Base-by-base conservation (phyloP, 2,329 filamentous ascomycete genomes). In the Fusarium kyushuense region DNA sequence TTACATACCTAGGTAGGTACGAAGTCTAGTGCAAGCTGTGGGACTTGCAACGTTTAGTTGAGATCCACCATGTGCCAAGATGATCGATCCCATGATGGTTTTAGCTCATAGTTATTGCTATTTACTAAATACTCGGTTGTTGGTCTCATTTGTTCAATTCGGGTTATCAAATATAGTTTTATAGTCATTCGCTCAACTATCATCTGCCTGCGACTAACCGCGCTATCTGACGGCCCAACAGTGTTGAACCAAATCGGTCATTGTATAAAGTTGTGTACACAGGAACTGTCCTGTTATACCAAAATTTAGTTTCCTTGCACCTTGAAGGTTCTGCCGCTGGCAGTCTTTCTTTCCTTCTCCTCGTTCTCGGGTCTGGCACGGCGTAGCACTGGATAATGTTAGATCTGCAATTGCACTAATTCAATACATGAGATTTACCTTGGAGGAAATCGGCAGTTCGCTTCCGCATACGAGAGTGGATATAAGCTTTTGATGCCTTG, bases 401-500 rank as follows among this genome's bases (percentile, higher is more conserved):
- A 72, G 86, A 71, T 72, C 29, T 27, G 29, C 29, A 27, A 12
- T 23, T 14, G 43, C 5, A 19, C 2, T 5, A 16, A 12, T 14
- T 21, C 9, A n/a, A n/a, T n/a, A 13, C 11, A 29, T 8, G n/a
- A 27, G 33, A 73, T 85, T 78, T 84, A 95, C 93, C 93, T 87
- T 99, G 96, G 59, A 99, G 89, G 84, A 99, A 99, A 80, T 99
- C 96, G 49, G 96, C 96, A 12, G 96, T 99, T 79, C 96, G 89
- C 84, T 95, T 93, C 78, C 96, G 90, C 96, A 99, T 99, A 76
- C 96, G 89, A 33, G 94, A 96, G 86, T 99, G 96, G 71, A 99
- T 99, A 77, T 97, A 99, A 54, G 96, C 96, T 86, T 99, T 99
- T 67, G 94, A 97, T 30, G 96, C 96, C 83, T 99, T 99, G 83